Evolutionary conservation across 148 eudicot species (phyloP).

Genomic region (Rhododendron simsii): DNA sequence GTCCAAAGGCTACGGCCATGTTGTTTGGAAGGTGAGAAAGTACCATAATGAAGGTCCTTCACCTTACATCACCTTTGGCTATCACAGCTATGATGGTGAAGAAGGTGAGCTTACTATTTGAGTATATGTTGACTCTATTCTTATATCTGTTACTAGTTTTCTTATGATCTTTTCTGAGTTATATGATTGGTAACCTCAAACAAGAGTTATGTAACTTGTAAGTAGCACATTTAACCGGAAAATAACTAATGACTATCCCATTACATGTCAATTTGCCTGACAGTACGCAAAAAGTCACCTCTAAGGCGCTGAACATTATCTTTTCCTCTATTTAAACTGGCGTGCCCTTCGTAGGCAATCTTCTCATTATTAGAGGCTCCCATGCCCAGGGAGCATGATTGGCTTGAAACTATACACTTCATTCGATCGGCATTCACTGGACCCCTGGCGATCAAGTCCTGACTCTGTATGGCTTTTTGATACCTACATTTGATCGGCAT

Average conservation of each 20-base stretch:
- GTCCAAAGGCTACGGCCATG: slow-evolving; percentile 50
- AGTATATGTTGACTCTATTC: background rate
- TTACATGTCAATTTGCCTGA: too few species aligned
- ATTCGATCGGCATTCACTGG: background rate
- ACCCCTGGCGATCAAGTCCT: background rate
- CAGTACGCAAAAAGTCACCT: too few species aligned
- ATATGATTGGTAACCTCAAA: too few species aligned
- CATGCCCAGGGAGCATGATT: too few species aligned
- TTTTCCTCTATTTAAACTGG: too few species aligned
- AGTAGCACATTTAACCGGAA: background rate
- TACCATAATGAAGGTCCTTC: slow-evolving; percentile 25
- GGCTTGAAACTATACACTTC: too few species aligned
- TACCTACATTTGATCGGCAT: background rate
- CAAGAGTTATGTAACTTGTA: background rate
- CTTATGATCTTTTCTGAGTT: too few species aligned
- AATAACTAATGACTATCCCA: background rate
- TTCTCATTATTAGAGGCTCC: too few species aligned
- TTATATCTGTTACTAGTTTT: background rate
- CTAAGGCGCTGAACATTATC: too few species aligned
- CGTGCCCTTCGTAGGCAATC: too few species aligned
- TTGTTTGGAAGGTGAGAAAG: slow-evolving; percentile 55
- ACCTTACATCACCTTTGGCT: slow-evolving; percentile 51
- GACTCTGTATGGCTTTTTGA: background rate
- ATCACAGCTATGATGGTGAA: slow-evolving; percentile 66
- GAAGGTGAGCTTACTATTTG: slow-evolving; percentile 34